phyloP scores from a whole-genome alignment of 2,329 filamentous ascomycete genomes.

The Daldinia sp. region DNA sequence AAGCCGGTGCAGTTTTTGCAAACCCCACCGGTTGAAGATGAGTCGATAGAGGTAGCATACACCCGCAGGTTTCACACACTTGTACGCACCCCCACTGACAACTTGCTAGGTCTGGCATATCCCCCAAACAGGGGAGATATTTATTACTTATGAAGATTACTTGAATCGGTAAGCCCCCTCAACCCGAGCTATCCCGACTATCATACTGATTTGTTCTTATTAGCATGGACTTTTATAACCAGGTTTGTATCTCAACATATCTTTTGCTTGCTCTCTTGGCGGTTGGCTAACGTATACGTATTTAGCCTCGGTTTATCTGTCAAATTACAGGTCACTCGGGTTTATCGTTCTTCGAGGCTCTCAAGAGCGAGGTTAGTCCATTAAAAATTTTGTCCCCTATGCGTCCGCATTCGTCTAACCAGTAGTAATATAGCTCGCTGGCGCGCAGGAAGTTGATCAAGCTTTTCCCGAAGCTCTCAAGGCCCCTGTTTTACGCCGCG shows the following conservation, averaged over 20 bases:
- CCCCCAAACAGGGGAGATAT: slow-evolving; percentile 87
- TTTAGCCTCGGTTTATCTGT: slow-evolving; percentile 87
- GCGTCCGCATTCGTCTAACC: slow-evolving; percentile 34
- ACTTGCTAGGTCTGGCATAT: slow-evolving; percentile 85
- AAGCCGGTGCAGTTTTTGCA: slow-evolving; percentile 89
- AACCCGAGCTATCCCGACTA: slow-evolving; percentile 6
- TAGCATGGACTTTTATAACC: slow-evolving; percentile 93
- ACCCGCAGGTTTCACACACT: slow-evolving; percentile 25
- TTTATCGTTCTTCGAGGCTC: slow-evolving; percentile 90
- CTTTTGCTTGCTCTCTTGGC: not conserved
- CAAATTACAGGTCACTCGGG: slow-evolving; percentile 94
- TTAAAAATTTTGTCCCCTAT: not conserved
- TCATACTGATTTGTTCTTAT: slow-evolving; percentile 21
- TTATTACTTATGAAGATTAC: slow-evolving; percentile 88
- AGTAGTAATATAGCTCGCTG: slow-evolving; percentile 65
- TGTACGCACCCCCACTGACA: slow-evolving; percentile 35
- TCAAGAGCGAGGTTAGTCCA: slow-evolving; percentile 82
- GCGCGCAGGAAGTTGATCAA: slow-evolving; percentile 88
- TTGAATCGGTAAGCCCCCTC: slow-evolving; percentile 71
- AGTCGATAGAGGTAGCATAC: slow-evolving; percentile 72
- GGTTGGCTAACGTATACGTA: slow-evolving; percentile 22
- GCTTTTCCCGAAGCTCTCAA: slow-evolving; percentile 92
- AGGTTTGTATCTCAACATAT: slow-evolving; percentile 62
- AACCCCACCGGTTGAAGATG: slow-evolving; percentile 76
- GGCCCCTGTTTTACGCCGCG: slow-evolving; percentile 85